Base-by-base conservation (phyloP, 75 land plant genomes). In the Cunninghamia lanceolata region DNA sequence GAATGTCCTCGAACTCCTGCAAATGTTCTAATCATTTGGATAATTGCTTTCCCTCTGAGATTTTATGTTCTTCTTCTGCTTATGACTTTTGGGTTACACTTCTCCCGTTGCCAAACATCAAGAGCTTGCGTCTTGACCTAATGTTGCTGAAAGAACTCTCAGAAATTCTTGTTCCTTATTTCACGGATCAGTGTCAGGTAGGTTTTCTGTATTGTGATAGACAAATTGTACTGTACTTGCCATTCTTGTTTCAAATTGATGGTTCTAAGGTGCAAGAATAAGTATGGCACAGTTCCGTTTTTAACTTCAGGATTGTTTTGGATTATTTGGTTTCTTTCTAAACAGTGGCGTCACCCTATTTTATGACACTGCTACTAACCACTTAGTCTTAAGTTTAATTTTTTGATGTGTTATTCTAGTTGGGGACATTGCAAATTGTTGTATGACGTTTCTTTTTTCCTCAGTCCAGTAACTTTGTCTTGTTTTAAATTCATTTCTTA, bases 51-150 rank as follows among this genome's bases (percentile, higher is more conserved):
- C 47, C 59, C 42, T 76, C 86, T n/a, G 89, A 87, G 68, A 50
- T 85, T 54, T 86, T 93, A 21, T 87, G 85, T n/a, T 47, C 14
- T 3, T 74, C 85, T 42, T 42, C 93, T 40, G 91, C 90, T 28
- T 84, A 85, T 83, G 82, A 88, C 21, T 83, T 89, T 46, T 94
- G 94, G 96, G 47, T 85, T 42, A 89, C 88, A 52, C 86, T 89
- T 40, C 85, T 89, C 83, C 90, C 92, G 52, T 88, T 95, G 86
- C 85, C 84, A 63, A 91, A 92, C 83, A 9, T 79, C 13, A 85
- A 77, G 39, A 93, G 96, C 83, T 59, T 92, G 68, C 85, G 76
- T 66, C 70, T 93, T 11, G 96, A 96, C 81, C 83, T 92, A 47
- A 83, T 77, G 56, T 83, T 96, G 82, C 94, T 96, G 59, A 75